Evolutionary conservation across 1,139 yeast species (phyloP).

Genomic region (Saccharomyces hybrid): DNA sequence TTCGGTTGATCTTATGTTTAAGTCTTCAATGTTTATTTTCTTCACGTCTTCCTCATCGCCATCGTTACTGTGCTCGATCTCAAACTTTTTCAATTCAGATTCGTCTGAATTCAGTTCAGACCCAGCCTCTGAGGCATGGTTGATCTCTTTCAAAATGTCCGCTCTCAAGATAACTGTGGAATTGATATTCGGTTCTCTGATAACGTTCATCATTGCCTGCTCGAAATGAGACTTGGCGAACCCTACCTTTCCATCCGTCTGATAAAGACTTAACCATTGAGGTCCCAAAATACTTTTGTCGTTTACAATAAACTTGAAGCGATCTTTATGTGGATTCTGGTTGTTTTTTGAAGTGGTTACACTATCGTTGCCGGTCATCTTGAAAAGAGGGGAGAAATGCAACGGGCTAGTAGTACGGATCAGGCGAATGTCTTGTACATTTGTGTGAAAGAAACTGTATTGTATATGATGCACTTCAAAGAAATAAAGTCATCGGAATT

Average conservation of each 20-base stretch:
- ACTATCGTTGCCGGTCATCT: not conserved
- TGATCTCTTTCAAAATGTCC: slow-evolving; percentile 59
- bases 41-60: not conserved
- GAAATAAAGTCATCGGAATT: not conserved
- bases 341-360: not conserved
- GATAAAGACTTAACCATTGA: slow-evolving; percentile 54
- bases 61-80: slow-evolving; percentile 4
- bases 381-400: not conserved
- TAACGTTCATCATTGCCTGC: slow-evolving; percentile 71
- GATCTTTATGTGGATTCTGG: slow-evolving; percentile 7
- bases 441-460: not conserved
- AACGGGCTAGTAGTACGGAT: not conserved
- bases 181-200: slow-evolving; percentile 82
- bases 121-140: slow-evolving; percentile 39
- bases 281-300: slow-evolving; percentile 48
- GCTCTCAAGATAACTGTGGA: slow-evolving; percentile 88
- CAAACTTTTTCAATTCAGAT: slow-evolving; percentile 7
- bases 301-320: slow-evolving; percentile 28
- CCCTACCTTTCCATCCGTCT: slow-evolving; percentile 27
- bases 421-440: not conserved
- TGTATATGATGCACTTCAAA: not conserved
- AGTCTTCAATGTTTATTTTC: slow-evolving; percentile 46
- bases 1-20: slow-evolving; percentile 11
- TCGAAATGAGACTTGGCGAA: slow-evolving; percentile 50
- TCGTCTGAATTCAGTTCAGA: slow-evolving; percentile 12